Evolutionary conservation across 345 rosid species (phyloP), one percentile per base, ranked within the genome.

Genomic region (Corymbia maculata): DNA sequence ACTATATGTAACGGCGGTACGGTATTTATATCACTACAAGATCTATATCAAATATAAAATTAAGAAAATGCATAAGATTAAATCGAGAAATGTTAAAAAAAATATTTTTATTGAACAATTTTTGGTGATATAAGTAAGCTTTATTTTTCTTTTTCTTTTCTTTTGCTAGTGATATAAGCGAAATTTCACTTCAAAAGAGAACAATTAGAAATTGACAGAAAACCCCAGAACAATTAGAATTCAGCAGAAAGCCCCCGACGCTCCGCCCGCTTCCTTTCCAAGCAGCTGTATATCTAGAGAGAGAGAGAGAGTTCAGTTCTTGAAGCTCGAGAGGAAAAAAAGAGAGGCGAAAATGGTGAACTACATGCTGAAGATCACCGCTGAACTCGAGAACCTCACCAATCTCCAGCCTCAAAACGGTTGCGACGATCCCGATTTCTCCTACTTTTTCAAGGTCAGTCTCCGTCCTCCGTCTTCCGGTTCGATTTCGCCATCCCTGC

Each of bases 351-450:
- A 88, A 91, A 97, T 97, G 99, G 98, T 97, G 97, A 96, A 96
- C 90, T 92, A 86, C 93, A 55, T 93, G 94, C 96, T 96, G 16
- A 91, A 92, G 96, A 94, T 97, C 89, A 90, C 93, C 53, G 97
- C 97, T 86, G 97, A 96, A 52, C 95, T 97, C 70, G 96, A 96
- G 92, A 97, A 93, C 89, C 94, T 97, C 88, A 93, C 98, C 26
- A 89, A 91, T 84, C 96, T 97, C 87, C 95, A 96, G 89, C 99
- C 98, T 50, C 93, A 93, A 24, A 97, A 94, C 85, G 97, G 98
- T 91, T 95, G 97, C 90, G 97, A 97, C 86, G 98, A 95, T 92
- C 89, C 96, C 57, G 70, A 89, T 89, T 97, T 97, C 94, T 89
- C 95, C 90, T 97, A 91, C 91, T 89, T 96, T 90, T 95, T 97